Conservation (phyloP, 306 rosid genomes). For the Parietaria judaica region DNA sequence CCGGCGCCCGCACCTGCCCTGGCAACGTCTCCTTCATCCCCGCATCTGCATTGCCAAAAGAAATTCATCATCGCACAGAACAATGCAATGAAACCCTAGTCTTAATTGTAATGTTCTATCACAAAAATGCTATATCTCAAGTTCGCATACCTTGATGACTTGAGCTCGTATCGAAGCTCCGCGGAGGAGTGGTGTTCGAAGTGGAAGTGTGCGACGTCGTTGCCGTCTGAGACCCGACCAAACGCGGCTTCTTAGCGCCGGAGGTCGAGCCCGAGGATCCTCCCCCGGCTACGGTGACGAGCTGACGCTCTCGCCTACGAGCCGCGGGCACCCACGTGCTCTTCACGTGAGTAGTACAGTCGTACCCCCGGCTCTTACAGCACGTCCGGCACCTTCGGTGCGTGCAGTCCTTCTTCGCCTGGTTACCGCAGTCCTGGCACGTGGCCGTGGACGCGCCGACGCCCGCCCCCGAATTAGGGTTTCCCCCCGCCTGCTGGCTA, state of each 20-base stretch:
- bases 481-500: slow-evolving; percentile 18
- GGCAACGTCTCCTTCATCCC: slow-evolving; percentile 58
- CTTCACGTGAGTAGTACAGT: slow-evolving; percentile 83
- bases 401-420: slow-evolving; percentile 84
- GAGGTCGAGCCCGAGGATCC: slow-evolving; percentile 71
- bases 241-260: slow-evolving; percentile 68
- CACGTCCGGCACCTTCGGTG: slow-evolving; percentile 86
- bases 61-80: neutral
- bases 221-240: slow-evolving; percentile 61
- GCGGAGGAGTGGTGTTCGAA: slow-evolving; percentile 90
- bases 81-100: slow-evolving; percentile 8
- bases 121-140: too few relatives aligned
- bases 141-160: slow-evolving; percentile 64
- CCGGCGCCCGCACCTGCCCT: slow-evolving; percentile 69
- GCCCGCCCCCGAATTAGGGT: slow-evolving; percentile 12
- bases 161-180: slow-evolving; percentile 86
- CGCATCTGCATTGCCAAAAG: slow-evolving; percentile 37
- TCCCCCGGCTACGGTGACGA: slow-evolving; percentile 13
- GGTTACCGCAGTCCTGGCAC: slow-evolving; percentile 94
- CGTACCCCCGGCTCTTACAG: slow-evolving; percentile 85
- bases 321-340: slow-evolving; percentile 97
- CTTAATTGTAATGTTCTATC: too few relatives aligned
- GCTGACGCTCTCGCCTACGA: slow-evolving; percentile 80
- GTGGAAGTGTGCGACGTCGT: slow-evolving; percentile 82
- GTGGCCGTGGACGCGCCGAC: slow-evolving; percentile 33